phyloP scores from a whole-genome alignment of 306 rosid genomes.

The Trifolium pratense region DNA sequence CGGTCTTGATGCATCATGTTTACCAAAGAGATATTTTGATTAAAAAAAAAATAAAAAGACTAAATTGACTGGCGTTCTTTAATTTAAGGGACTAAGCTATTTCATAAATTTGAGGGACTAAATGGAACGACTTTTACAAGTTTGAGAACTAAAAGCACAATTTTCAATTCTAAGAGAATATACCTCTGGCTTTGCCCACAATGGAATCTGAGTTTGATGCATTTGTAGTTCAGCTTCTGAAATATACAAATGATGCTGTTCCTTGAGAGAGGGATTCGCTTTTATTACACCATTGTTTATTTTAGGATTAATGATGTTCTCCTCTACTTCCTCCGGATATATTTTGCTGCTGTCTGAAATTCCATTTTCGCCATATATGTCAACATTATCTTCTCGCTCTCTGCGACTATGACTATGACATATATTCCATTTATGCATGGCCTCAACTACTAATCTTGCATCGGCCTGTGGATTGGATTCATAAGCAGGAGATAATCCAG shows the following conservation, averaged over 20 bases:
- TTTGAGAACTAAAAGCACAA: conserved; percentile 13
- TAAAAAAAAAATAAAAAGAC: too few relatives aligned
- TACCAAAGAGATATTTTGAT: too few relatives aligned
- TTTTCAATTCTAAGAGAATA: conserved; percentile 7
- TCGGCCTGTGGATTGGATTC: conserved; percentile 68
- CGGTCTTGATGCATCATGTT: too few relatives aligned
- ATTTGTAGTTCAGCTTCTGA: conserved; percentile 96
- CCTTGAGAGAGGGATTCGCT: conserved; percentile 59
- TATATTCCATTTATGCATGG: conserved; percentile 91
- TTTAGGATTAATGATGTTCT: conserved; percentile 50
- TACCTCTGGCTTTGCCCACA: conserved; percentile 91
- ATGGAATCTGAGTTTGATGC: conserved; percentile 67
- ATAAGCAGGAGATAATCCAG: conserved; percentile 56
- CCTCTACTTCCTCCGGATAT: conserved; percentile 67
- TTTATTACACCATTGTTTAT: conserved; percentile 46
- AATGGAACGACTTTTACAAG: too few relatives aligned
- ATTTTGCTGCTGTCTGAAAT: conserved; percentile 61
- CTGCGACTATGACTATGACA: conserved; percentile 75
- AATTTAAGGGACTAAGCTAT: too few relatives aligned
- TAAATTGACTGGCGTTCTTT: too few relatives aligned
- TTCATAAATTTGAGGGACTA: too few relatives aligned
- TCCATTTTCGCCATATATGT: conserved; percentile 93
- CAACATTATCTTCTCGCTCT: conserved; percentile 72
- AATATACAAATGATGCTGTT: conserved; percentile 75
- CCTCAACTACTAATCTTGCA: conserved; percentile 76